Evolutionary conservation across 2,329 filamentous ascomycete genomes (phyloP), one percentile per base, ranked within the genome.

Genomic region (Paecilomyces formosus): DNA sequence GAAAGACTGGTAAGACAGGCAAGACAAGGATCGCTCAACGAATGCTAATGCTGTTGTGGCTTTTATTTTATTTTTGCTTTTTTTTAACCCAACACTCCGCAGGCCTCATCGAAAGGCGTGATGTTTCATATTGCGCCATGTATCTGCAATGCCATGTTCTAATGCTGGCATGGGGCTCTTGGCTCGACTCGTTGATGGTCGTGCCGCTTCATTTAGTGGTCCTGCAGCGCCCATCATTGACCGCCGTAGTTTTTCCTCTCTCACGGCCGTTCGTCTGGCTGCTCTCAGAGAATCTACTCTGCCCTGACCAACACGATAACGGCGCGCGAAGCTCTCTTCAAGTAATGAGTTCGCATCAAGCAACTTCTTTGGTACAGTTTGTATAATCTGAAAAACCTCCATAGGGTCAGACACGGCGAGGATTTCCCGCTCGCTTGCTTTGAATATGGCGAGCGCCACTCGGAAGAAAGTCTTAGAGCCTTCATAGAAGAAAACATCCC

Each of bases 401-500:
- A 96, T 95, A 0, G 92, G 90, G 68, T 96, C 92, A 15, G 81
- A 82, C 11, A 96, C 87, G 8, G 84, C 84, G 66, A 87, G 85
- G 67, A 97, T 94, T 65, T 94, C 88, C 5, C 78, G 71, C 75
- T 97, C 92, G 62, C 90, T 91, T 1, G 88, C 80, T 74, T 96
- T 96, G 82, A 97, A 96, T 61, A 97, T 89, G 31, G 91, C 88
- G 50, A 97, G 79, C 0, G 93, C 91, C 59, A 96, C 90, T 54
- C 92, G 89, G 78, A 97, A 97, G 6, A 97, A 83, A 0, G 92
- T 96, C 72, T 94, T 95, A 54, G 89, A 92, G 3, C 93, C 93
- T 74, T 97, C 93, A 73, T 95, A 96, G 72, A 97, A 96, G 70
- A 97, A 92, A 1, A 91, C 85, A 66, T 97, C 93, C 93, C 93